These are phyloP conservation scores for Apiospora sp. DNA, from an alignment of 2,329 filamentous ascomycete species.

Conservation along the genomic window DNA sequence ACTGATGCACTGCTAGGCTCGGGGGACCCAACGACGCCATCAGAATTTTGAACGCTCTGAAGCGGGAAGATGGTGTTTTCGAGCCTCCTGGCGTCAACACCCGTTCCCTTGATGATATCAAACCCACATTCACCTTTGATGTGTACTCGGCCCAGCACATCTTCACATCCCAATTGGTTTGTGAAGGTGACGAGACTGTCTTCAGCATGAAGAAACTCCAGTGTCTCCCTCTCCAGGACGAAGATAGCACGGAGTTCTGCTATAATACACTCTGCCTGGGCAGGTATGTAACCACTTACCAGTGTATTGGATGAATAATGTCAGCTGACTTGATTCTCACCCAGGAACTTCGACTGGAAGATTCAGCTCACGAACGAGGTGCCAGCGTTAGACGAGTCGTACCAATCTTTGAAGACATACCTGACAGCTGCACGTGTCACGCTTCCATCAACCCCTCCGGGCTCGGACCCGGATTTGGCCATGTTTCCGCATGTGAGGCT, in stretches of 20 bases:
- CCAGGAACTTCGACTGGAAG: constrained; percentile 49
- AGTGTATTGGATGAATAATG: not conserved
- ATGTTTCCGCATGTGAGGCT: constrained; percentile 28
- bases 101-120: constrained; percentile 7
- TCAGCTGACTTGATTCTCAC: not conserved
- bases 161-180: constrained; percentile 17
- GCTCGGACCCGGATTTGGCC: constrained; percentile 40
- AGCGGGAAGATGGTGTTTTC: constrained; percentile 16
- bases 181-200: not conserved
- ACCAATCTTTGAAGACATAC: constrained; percentile 36
- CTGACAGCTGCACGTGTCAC: constrained; percentile 36
- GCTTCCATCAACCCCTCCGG: constrained; percentile 26
- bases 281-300: constrained; percentile 21
- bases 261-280: constrained; percentile 23
- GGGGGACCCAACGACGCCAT: constrained; percentile 15
- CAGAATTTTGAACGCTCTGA: constrained; percentile 23
- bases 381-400: constrained; percentile 33
- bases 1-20: not conserved
- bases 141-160: constrained; percentile 19
- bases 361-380: constrained; percentile 41
- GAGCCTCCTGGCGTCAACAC: constrained; percentile 14
- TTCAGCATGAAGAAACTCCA: constrained; percentile 9
- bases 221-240: constrained; percentile 19
- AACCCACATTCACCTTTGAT: constrained; percentile 26
- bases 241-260: constrained; percentile 17